Evolutionary conservation across 2,329 filamentous ascomycete genomes (phyloP).

Genomic region (Cadophora sp.): DNA sequence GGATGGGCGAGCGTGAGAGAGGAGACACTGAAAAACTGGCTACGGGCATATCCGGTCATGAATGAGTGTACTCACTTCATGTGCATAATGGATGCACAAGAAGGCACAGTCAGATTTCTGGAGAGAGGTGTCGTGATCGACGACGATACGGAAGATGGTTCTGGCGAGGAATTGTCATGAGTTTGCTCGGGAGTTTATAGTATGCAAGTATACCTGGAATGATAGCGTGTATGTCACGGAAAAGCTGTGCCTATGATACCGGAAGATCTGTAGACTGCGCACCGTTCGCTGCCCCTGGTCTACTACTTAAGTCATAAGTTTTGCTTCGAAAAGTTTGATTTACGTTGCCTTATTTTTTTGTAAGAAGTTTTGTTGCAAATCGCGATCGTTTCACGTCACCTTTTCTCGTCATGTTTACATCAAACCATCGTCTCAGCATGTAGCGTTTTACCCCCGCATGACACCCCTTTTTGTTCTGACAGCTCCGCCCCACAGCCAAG

Average conservation of each 20-base stretch:
- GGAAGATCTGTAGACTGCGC: too few species aligned
- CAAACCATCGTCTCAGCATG: neutral
- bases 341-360: neutral
- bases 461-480: neutral
- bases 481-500: neutral
- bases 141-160: neutral
- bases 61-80: conserved; percentile 66
- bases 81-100: conserved; percentile 60
- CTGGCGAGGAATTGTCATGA: neutral
- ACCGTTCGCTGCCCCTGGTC: too few species aligned
- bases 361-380: conserved; percentile 6
- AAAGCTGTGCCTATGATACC: too few species aligned
- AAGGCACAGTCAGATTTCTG: conserved; percentile 55
- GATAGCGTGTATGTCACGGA: neutral
- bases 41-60: conserved; percentile 57
- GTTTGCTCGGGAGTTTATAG: neutral
- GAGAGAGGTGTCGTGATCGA: conserved; percentile 26
- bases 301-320: too few species aligned
- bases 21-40: conserved; percentile 52
- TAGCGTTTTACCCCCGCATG: neutral
- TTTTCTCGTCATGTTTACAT: conserved; percentile 2
- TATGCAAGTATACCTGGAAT: neutral
- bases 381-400: neutral
- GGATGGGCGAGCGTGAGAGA: conserved; percentile 40
- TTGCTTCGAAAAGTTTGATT: neutral